A percentile compares a stretch with the other conserved stretches of the same genome.
These are phyloP conservation scores for Mollisiaceae sp. DNA, from an alignment of 2,329 filamentous ascomycete species.

Conservation along the genomic window DNA sequence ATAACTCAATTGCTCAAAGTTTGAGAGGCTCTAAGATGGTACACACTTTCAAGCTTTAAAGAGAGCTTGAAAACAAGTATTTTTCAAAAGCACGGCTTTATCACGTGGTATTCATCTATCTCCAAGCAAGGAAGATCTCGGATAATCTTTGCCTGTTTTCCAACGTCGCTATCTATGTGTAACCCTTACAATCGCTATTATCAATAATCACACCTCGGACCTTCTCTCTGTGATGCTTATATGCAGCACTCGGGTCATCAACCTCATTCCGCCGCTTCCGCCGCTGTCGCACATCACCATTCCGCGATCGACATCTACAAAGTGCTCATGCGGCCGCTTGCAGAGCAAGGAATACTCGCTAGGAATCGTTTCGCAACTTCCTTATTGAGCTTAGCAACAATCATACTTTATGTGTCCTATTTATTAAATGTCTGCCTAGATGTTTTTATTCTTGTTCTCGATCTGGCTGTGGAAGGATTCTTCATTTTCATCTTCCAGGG, in stretches of 20 bases:
- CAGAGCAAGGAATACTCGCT: not conserved
- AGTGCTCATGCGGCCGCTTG: not conserved
- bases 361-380: not conserved
- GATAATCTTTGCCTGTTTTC: not conserved
- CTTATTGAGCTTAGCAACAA: constrained; percentile 9
- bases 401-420: not conserved
- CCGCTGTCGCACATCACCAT: constrained; percentile 4
- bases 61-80: not conserved
- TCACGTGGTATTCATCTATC: not conserved
- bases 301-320: not conserved
- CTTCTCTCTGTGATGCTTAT: not conserved
- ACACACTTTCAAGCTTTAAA: not conserved
- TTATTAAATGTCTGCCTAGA: not conserved
- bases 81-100: not conserved
- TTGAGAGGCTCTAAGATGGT: not conserved
- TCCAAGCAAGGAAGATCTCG: not conserved
- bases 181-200: not conserved
- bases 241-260: constrained; percentile 1
- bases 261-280: not conserved
- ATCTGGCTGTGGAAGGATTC: not conserved
- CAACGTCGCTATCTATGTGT: not conserved
- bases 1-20: too few species aligned
- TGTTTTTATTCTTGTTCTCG: not conserved
- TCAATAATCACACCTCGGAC: not conserved
- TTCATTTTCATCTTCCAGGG: not conserved